Conservation (phyloP, 2,329 filamentous ascomycete genomes). For the Pseudocercospora fuligena region DNA sequence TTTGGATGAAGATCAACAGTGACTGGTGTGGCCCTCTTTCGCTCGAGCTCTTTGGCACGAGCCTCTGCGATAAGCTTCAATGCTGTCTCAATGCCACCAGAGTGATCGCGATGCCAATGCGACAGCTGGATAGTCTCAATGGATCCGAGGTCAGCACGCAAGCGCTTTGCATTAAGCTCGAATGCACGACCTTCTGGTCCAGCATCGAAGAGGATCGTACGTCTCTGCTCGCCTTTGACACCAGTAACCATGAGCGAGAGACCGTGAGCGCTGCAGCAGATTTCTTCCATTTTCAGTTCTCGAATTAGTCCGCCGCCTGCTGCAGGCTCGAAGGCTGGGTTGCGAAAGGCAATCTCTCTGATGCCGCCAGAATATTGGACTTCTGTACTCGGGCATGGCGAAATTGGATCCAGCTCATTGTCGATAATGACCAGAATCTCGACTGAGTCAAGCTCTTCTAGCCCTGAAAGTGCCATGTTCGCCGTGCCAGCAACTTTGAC, state of each 20-base stretch:
- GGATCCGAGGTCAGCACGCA: constrained; percentile 27
- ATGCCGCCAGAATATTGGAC: constrained; percentile 31
- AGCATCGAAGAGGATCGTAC: constrained; percentile 37
- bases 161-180: constrained; percentile 33
- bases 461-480: constrained; percentile 8
- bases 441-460: constrained; percentile 36
- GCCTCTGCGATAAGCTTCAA: constrained; percentile 32
- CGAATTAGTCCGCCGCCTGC: constrained; percentile 20
- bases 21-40: constrained; percentile 14
- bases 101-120: constrained; percentile 39
- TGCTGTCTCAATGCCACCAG: constrained; percentile 34
- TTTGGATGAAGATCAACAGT: constrained; percentile 35
- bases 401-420: constrained; percentile 39
- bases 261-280: constrained; percentile 37
- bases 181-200: constrained; percentile 35
- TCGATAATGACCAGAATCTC: constrained; percentile 36
- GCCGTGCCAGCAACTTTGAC: not conserved
- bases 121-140: constrained; percentile 34
- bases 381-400: constrained; percentile 28
- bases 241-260: constrained; percentile 38
- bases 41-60: constrained; percentile 1
- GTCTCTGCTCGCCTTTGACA: constrained; percentile 23
- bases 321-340: constrained; percentile 13
- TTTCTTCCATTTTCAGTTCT: constrained; percentile 35
- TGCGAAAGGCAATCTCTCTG: constrained; percentile 30